These are phyloP conservation scores for Linderniella brevidens DNA, from an alignment of 257 asterid genomes.

Conservation along the genomic window DNA sequence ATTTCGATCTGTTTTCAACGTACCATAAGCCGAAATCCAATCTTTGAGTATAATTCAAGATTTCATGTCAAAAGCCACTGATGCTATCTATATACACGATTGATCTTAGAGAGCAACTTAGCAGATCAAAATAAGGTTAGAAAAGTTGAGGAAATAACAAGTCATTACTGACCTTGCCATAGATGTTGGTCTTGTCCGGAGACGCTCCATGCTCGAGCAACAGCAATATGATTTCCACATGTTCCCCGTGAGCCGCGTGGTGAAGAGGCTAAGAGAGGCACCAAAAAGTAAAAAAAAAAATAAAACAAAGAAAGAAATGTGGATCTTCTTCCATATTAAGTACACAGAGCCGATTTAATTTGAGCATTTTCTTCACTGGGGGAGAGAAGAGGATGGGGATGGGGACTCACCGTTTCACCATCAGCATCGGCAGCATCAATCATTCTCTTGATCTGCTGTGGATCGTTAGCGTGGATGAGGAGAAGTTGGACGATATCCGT, in stretches of 20 bases:
- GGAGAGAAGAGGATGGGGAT: too few relatives aligned
- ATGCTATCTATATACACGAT: too few relatives aligned
- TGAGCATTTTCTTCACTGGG: not conserved
- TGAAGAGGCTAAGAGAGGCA: slow-evolving; percentile 50
- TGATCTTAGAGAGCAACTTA: not conserved
- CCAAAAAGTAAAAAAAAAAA: not conserved
- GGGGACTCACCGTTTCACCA: slow-evolving; percentile 69
- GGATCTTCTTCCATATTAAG: slow-evolving; percentile 2
- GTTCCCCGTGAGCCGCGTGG: slow-evolving; percentile 85
- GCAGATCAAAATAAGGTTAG: too few relatives aligned
- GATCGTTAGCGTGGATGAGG: slow-evolving; percentile 26
- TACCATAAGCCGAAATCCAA: too few relatives aligned
- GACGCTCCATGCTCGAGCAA: slow-evolving; percentile 55
- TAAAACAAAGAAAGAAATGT: too few relatives aligned
- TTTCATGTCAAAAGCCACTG: too few relatives aligned
- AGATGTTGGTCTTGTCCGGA: slow-evolving; percentile 29
- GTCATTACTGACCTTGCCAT: slow-evolving; percentile 38
- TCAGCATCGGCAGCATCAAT: slow-evolving; percentile 55
- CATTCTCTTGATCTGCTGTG: slow-evolving; percentile 43
- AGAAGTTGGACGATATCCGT: slow-evolving; percentile 45
- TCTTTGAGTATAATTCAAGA: too few relatives aligned
- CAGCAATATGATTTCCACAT: slow-evolving; percentile 28
- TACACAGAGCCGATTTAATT: not conserved
- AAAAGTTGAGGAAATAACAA: too few relatives aligned
- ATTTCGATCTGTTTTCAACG: too few relatives aligned